Evolutionary conservation across 345 rosid genomes (phyloP).

Genomic region (Geranium brycei): DNA sequence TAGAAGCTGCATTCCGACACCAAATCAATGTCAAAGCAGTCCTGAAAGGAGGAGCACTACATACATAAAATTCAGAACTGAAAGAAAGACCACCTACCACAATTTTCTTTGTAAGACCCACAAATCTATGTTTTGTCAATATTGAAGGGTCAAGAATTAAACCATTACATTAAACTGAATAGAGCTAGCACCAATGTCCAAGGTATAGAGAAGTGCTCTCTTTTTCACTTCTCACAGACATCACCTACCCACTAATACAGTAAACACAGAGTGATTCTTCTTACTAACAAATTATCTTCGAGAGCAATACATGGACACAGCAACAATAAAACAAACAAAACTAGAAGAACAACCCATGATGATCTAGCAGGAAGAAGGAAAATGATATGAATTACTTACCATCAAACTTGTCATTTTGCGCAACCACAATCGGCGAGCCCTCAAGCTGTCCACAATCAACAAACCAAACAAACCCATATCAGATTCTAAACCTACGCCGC

Average conservation of each 20-base stretch:
- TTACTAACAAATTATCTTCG: no score
- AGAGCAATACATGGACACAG: background rate
- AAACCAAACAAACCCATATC: constrained; percentile 2
- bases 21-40: constrained; percentile 27
- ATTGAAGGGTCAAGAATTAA: background rate
- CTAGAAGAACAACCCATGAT: background rate
- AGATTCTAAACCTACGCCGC: background rate
- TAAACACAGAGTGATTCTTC: background rate
- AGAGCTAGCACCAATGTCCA: background rate
- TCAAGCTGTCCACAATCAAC: constrained; percentile 52
- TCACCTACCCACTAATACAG: background rate
- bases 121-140: background rate
- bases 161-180: background rate
- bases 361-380: background rate
- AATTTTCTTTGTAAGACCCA: no score
- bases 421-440: constrained; percentile 79
- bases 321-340: no score
- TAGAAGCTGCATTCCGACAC: constrained; percentile 69
- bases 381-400: constrained; percentile 30
- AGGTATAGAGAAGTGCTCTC: no score
- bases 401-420: constrained; percentile 86
- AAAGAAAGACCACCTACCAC: background rate
- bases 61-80: constrained; percentile 10
- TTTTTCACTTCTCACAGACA: background rate
- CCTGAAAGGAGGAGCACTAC: constrained; percentile 13